These are phyloP conservation scores for Talaromyces pinophilus DNA, from an alignment of 2,329 filamentous ascomycete species.

Conservation along the genomic window DNA sequence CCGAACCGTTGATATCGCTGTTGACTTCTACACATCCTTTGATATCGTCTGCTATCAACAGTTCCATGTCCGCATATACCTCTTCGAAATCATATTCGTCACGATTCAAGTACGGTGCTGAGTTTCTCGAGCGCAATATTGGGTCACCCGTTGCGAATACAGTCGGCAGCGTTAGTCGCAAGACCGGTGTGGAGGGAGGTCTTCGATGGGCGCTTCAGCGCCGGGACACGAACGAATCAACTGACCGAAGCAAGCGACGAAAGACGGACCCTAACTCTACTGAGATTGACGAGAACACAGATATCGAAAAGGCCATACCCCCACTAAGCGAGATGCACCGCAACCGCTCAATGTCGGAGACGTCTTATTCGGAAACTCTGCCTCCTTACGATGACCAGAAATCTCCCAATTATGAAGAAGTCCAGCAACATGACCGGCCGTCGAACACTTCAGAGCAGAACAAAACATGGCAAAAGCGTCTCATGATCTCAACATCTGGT, in stretches of 20 bases:
- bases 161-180: constrained; percentile 77
- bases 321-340: constrained; percentile 28
- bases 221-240: constrained; percentile 39
- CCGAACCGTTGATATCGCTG: constrained; percentile 81
- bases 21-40: constrained; percentile 86
- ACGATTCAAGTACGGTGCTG: constrained; percentile 81
- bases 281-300: constrained; percentile 42
- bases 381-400: constrained; percentile 81
- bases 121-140: constrained; percentile 86
- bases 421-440: constrained; percentile 28
- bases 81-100: constrained; percentile 89
- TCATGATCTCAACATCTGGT: constrained; percentile 88
- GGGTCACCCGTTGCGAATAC: constrained; percentile 80
- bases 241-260: constrained; percentile 45
- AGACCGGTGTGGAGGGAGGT: constrained; percentile 84
- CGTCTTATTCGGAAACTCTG: constrained; percentile 70
- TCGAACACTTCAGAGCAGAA: constrained; percentile 32
- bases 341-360: constrained; percentile 60
- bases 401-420: constrained; percentile 73
- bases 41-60: constrained; percentile 79
- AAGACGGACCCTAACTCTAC: constrained; percentile 42
- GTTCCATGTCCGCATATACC: constrained; percentile 81
- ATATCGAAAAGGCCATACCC: constrained; percentile 49
- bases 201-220: constrained; percentile 75
- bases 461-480: constrained; percentile 72